phyloP scores from a whole-genome alignment of 1,284 basidiomycete species.

The Calocybe gambosa region DNA sequence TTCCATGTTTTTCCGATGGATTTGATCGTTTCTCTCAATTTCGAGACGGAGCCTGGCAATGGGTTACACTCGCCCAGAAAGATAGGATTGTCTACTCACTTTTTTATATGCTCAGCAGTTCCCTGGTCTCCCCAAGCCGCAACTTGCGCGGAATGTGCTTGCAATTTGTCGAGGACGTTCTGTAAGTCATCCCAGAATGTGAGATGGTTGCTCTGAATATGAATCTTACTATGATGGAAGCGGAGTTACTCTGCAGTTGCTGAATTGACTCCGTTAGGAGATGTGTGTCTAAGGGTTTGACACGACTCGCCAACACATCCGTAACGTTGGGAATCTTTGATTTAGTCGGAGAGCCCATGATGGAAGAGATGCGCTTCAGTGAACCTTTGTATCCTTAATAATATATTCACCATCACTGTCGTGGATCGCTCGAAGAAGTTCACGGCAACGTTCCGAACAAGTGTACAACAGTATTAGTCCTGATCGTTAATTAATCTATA shows the following conservation, averaged over 20 bases:
- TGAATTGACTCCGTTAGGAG: conserved; percentile 16
- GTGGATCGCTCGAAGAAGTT: conserved; percentile 11
- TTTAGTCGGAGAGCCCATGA: not conserved
- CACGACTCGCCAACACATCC: not conserved
- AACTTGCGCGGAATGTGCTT: conserved; percentile 24
- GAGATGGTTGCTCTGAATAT: not conserved
- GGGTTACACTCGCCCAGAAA: not conserved
- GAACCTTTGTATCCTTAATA: no score
- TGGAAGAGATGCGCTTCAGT: not conserved
- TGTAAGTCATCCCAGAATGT: conserved; percentile 5
- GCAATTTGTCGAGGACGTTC: conserved; percentile 23
- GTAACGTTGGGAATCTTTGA: conserved; percentile 5
- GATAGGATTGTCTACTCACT: conserved; percentile 12
- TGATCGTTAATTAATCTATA: not conserved
- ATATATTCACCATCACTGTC: not conserved
- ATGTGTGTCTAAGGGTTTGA: conserved; percentile 13
- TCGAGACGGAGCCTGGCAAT: conserved; percentile 34
- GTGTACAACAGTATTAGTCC: not conserved
- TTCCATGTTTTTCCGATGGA: conserved; percentile 36
- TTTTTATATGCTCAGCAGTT: conserved; percentile 18
- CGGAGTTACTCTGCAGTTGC: conserved; percentile 14
- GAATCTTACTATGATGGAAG: conserved; percentile 17
- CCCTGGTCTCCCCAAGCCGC: conserved; percentile 22
- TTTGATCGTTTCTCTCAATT: conserved; percentile 35
- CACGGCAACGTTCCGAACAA: not conserved